phyloP scores from a whole-genome alignment of 768 basidiomycete species.

The Thelephora ganbajun region DNA sequence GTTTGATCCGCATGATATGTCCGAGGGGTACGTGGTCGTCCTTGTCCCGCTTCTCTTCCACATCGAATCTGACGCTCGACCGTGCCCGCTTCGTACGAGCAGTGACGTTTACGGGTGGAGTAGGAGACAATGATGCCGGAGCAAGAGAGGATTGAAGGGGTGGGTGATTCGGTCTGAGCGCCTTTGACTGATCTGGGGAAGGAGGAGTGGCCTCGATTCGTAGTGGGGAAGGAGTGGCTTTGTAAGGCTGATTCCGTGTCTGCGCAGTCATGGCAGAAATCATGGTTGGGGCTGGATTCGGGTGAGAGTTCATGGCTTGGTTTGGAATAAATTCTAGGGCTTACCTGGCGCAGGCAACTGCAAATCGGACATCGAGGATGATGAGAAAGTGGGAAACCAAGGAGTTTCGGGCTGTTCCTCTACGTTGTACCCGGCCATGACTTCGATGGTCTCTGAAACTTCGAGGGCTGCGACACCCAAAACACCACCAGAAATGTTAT shows the following conservation, averaged over 20 bases:
- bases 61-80: constrained; percentile 37
- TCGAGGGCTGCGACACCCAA: constrained; percentile 60
- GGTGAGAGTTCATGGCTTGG: constrained; percentile 2
- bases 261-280: constrained; percentile 5
- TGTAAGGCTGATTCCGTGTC: constrained; percentile 13
- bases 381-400: constrained; percentile 8
- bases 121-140: constrained; percentile 1
- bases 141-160: constrained; percentile 6
- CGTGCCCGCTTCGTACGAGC: not conserved
- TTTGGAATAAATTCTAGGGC: not conserved
- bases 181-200: constrained; percentile 1
- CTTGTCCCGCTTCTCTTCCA: constrained; percentile 6
- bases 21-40: constrained; percentile 54
- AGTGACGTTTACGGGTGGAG: not conserved
- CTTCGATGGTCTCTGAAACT: constrained; percentile 53
- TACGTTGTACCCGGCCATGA: constrained; percentile 37
- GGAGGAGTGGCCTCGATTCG: constrained; percentile 13
- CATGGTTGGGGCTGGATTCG: constrained; percentile 6
- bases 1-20: constrained; percentile 57
- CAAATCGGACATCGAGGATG: constrained; percentile 7
- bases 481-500: constrained; percentile 26
- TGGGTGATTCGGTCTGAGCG: not conserved
- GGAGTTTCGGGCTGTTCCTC: constrained; percentile 11
- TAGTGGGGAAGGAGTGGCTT: constrained; percentile 15
- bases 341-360: constrained; percentile 2